Conservation (phyloP, 2,329 filamentous ascomycete species). For the Cladorrhinum sp. region DNA sequence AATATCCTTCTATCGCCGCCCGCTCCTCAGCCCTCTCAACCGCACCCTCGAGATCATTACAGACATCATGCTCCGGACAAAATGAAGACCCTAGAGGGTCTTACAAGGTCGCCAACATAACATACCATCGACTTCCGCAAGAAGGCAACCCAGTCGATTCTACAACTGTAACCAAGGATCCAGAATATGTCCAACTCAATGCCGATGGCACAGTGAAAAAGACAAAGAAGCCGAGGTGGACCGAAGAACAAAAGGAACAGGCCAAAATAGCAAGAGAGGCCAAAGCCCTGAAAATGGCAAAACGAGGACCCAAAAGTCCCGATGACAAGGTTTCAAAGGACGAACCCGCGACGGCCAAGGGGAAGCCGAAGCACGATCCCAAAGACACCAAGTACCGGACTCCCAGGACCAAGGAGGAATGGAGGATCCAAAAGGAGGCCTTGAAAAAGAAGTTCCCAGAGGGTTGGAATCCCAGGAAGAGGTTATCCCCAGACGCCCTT, state of each 20-base stretch:
- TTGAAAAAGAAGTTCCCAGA: slow-evolving; percentile 75
- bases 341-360: background rate
- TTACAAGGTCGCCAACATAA: background rate
- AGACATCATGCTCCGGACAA: slow-evolving; percentile 16
- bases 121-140: background rate
- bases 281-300: background rate
- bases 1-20: background rate
- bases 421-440: slow-evolving; percentile 74
- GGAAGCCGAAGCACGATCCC: background rate
- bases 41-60: slow-evolving; percentile 7
- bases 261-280: background rate
- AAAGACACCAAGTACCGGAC: too few species aligned
- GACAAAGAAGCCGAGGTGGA: background rate
- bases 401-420: slow-evolving; percentile 38
- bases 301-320: background rate
- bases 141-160: background rate
- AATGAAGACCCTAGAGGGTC: background rate
- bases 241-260: background rate
- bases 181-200: background rate
- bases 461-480: slow-evolving; percentile 80
- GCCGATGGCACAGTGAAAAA: background rate
- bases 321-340: slow-evolving; percentile 18
- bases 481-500: slow-evolving; percentile 85
- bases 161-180: background rate
- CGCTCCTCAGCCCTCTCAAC: background rate